Base-by-base conservation (phyloP, 108 stramenopile genomes). In the Fistulifera pelliculosa region DNA sequence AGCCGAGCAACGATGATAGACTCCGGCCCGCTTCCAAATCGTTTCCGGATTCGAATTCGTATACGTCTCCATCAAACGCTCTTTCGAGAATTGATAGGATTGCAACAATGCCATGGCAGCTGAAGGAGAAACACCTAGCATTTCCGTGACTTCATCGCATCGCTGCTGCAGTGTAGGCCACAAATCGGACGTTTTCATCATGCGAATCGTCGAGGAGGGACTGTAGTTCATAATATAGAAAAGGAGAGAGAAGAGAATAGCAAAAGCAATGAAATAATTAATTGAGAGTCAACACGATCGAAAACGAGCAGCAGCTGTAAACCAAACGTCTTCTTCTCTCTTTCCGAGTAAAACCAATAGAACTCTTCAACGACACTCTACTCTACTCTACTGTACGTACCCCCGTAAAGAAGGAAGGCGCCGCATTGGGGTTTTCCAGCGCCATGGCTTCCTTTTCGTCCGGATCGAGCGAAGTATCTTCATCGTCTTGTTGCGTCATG, bases 1-100 rank as follows among this genome's bases (percentile, higher is more conserved):
- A 14, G 41, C 66, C 12, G 49, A 31, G 65, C 68, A 77, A 31
- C 74, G 68, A 47, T 62, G 27, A 47, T 70, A 68, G 19, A 96
- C 87, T 19, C 97, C 90, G 25, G 75, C 82, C 50, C 80, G 75
- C 22, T 76, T 58, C 57, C 74, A 42, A 19, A 88, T 31, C 49
- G 75, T 73, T 21, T 90, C 89, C 15, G 79, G 60, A 35, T 35
- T 8, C 58, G 88, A 67, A 19, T 60, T 62, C 45, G 70, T 84
- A 65, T 91, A 98, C 22, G 60, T 63, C 56, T 97, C 93, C 49
- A 93, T 69, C 25, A 98, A 69, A 14, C 69, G 65, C 62, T 99
- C 97, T 61, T 90, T 90, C 60, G 89, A 83, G 94, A 94, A 99
- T 42, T 80, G 84, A 62, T 80, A 66, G 48, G 86, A 67, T 11